Base-by-base conservation (phyloP, 306 rosid species). In the Cucumis cinereus region DNA sequence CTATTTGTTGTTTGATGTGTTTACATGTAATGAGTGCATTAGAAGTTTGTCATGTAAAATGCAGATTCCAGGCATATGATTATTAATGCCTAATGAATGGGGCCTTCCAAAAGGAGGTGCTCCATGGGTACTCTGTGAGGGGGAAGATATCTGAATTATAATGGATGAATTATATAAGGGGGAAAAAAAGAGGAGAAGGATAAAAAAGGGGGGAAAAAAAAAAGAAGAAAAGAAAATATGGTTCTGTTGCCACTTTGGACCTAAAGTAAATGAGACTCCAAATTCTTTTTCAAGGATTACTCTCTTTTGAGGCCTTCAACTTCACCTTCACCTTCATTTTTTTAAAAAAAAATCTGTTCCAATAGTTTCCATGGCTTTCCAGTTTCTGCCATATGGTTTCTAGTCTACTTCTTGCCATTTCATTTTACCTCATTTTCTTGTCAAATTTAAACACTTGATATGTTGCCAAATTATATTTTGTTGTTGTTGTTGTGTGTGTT, bases 11-110 rank as follows among this genome's bases (percentile, higher is more conserved):
- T 30, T 30, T 30, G 35, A 30, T 30, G 35, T 30, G 35, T 30
- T 30, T 30, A 30, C 35, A 30, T 30, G 35, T 81, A 53, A 56
- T 75, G 77, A 73, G 88, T 88, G 92, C 86, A 84, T 86, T 84
- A 47, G 75, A 20, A 43, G 61, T 38, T 38, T 41, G 41, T 74
- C 63, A 75, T 85, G 81, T 82, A 83, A 82, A 76, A 77, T 77
- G 85, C 85, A 75, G 82, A 78, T 77, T 82, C 76, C 55, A 47
- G 56, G 17, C 41, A 49, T 23, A 47, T 49, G 58, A 77, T 15
- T 58, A 30, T 30, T 30, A 12, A 45, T 45, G 84, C 78, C 79
- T 77, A 70, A 52, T 75, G 72, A 70, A 56, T 75, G 73, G 58
- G 83, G 78, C 64, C 68, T 81, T 61, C 8, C 75, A 43, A 60